Base-by-base conservation (phyloP, 768 basidiomycete species). In the Tylopilus cervinicoccineus region DNA sequence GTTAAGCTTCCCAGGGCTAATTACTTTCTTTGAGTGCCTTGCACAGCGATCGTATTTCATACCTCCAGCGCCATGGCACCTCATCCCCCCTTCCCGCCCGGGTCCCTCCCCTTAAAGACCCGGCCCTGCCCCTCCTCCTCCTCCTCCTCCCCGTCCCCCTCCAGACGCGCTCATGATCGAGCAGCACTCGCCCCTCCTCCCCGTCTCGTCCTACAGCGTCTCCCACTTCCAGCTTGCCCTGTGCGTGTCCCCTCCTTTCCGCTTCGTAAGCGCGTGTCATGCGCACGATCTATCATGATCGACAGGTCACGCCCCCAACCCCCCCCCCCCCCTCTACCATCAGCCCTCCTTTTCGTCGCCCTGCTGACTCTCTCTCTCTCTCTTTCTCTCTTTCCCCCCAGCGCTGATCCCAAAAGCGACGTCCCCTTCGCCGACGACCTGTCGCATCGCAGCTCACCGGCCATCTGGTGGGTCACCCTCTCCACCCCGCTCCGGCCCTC, bases 161-260 rank as follows among this genome's bases (percentile, higher is more conserved):
- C 37, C 32, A 10, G 33, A 32, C 44, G 32, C 51, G 48, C 63
- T 53, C 60, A 86, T 86, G 84, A 82, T 84, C 68, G 78, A 80
- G 67, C 75, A 77, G 60, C 69, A 68, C 34, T 55, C 70, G 14
- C 58, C 67, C 24, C 57, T 60, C 55, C 66, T 66, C 57, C 66
- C 70, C 64, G 72, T 77, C 67, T 77, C 77, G 58, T 68, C 71
- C 53, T 84, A 81, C 72, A 78, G 78, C 77, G 73, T 83, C 50
- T 76, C 77, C 33, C 81, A 83, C 62, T 75, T 83, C 48, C 78
- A 83, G 49, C 78, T 76, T 67, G 70, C 79, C 10, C 74, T 83
- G 80, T 79, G 63, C 69, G 76, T 75, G 42, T 24, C 32, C 34
- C 33, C 32, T 47, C 56, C 37, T 37, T 55, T n/a, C 24, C 36